phyloP scores from a whole-genome alignment of 495 filamentous ascomycete genomes.

The Glonium stellatum region DNA sequence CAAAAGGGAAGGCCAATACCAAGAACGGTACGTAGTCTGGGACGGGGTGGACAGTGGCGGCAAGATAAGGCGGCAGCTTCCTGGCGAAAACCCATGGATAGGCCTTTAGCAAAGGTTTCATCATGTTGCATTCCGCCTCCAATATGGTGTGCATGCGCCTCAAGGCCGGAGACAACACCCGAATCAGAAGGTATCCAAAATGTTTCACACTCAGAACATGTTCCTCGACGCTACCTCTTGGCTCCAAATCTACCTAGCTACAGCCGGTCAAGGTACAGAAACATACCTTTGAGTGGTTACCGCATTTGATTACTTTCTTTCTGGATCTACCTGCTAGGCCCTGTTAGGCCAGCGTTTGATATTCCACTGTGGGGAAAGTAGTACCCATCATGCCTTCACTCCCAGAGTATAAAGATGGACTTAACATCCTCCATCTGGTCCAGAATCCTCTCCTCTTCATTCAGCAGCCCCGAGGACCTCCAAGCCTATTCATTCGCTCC shows the following conservation, averaged over 20 bases:
- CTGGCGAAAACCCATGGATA: background rate
- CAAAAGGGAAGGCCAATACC: constrained; percentile 2
- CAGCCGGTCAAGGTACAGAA: constrained; percentile 3
- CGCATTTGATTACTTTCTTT: constrained; percentile 14
- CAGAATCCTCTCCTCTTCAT: constrained; percentile 3
- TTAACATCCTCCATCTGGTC: background rate
- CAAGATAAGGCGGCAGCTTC: constrained; percentile 1
- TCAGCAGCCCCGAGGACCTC: constrained; percentile 4
- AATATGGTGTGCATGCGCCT: constrained; percentile 4
- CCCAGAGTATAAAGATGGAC: constrained; percentile 8
- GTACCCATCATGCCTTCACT: background rate
- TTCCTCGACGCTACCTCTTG: background rate
- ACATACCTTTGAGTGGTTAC: constrained; percentile 16
- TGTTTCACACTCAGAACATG: background rate
- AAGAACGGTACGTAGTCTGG: background rate
- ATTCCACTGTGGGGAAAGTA: background rate
- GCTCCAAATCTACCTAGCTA: background rate
- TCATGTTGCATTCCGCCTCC: constrained; percentile 7
- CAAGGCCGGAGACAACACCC: constrained; percentile 5
- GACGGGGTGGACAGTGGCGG: background rate
- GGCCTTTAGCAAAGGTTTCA: constrained; percentile 4
- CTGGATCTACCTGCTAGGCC: constrained; percentile 5
- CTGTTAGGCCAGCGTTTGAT: background rate
- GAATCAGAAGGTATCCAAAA: constrained; percentile 20
- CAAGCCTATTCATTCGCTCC: constrained; percentile 1